phyloP scores from a whole-genome alignment of 176 grass and related monocot species.

The Bolboschoenus planiculmis region DNA sequence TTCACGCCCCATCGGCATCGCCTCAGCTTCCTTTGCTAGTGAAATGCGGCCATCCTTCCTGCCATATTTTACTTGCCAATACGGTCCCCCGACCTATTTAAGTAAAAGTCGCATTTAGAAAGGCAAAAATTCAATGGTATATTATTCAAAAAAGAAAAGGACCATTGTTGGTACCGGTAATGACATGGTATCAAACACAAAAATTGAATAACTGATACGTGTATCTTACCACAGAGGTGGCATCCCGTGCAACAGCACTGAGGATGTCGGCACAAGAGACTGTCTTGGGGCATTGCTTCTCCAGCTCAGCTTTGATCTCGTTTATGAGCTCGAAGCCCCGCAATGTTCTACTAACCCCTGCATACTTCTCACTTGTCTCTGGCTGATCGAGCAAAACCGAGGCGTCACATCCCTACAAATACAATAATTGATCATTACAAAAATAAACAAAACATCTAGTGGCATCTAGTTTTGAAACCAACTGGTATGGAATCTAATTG shows the following conservation, averaged over 20 bases:
- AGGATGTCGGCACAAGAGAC: conserved; percentile 93
- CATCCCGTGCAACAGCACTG: conserved; percentile 49
- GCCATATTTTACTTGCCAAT: conserved; percentile 41
- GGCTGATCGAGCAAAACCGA: conserved; percentile 54
- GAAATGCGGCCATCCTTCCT: conserved; percentile 48
- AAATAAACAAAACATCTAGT: background rate
- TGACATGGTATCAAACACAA: background rate
- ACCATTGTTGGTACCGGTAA: background rate
- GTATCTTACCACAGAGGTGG: conserved; percentile 20
- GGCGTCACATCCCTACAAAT: conserved; percentile 60
- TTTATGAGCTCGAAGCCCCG: conserved; percentile 64
- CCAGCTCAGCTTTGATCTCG: conserved; percentile 61
- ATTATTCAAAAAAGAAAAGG: background rate
- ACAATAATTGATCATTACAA: background rate
- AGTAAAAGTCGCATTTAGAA: too few relatives aligned
- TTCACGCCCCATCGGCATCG: conserved; percentile 50
- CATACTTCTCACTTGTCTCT: conserved; percentile 51
- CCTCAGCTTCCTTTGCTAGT: conserved; percentile 32
- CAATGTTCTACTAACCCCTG: conserved; percentile 49
- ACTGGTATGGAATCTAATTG: background rate
- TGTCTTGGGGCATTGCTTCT: conserved; percentile 40
- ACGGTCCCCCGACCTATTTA: background rate
- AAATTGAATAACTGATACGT: background rate
- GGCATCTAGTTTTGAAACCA: background rate
- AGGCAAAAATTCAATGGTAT: background rate